Evolutionary conservation across 495 filamentous ascomycete species (phyloP), one percentile per base, ranked within the genome.

Genomic region (Eremomyces bilateralis): DNA sequence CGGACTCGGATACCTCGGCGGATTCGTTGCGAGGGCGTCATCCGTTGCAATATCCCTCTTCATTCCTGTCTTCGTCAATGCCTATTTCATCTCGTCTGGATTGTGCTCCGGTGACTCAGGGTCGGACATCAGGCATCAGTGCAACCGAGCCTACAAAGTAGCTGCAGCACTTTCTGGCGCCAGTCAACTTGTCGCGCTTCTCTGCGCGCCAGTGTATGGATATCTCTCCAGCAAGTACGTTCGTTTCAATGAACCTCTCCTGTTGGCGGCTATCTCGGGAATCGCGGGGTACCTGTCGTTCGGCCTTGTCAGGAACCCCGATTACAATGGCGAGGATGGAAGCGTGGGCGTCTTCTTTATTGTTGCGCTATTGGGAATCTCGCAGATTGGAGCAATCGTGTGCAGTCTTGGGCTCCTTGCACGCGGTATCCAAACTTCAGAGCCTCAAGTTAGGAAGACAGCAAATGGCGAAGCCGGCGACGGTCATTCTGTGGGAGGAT

Each of bases 31-130:
- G 3, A 72, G 88, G 33, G 80, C 88, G 8, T 92, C 81, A n/a
- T 91, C 83, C 0, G 85, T 99, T 28, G 84, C 76, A 8, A 91
- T 95, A 35, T 85, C 80, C 1, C 61, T 93, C 5, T 99, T 94
- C 57, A 73, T 99, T 33, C 90, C 88, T 3, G 63, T 99, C 3
- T 85, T 72, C 41, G 69, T 92, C 38, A 94, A 99, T 46, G 63
- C 73, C 25, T 93, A 81, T 52, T 97, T 85, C 53, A 73, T 81
- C 31, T 54, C 51, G n/a, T 71, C 75, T 32, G 83, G 81, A 4
- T 68, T 75, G 31, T 97, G 88, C 56, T 54, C 65, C 31, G 69
- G 67, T 8, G 61, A 64, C 1, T 64, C 21, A 39, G 62, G 66
- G 37, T 11, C 16, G 11, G 76, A 81, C 36, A 68, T 88, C 37